Base-by-base conservation (phyloP, 2,329 filamentous ascomycete genomes). In the Furcasterigmium furcatum region DNA sequence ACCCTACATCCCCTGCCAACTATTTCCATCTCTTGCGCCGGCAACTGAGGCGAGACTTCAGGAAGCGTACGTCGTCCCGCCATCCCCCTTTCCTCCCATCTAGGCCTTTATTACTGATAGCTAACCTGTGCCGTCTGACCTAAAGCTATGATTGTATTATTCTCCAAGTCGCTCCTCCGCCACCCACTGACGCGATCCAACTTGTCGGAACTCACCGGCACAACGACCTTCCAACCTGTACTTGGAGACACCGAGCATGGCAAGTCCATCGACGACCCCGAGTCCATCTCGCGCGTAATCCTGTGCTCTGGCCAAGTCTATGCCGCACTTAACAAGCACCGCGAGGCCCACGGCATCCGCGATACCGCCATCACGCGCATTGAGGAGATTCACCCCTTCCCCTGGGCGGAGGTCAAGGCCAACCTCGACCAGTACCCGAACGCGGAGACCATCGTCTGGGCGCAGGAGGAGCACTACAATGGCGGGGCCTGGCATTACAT, bases 41-140 rank as follows among this genome's bases (percentile, higher is more conserved):
- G 70, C 94, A 99, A 74, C 95, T 97, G 84, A 91, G 96, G 78
- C 84, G 94, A 61, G 91, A 97, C 65, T 97, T 97, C 85, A 84
- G 94, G 73, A 99, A 97, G 77, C 94, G 88, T 92, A 79, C 83
- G 87, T 78, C 40, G n/a, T 14, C 22, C 12, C 5, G n/a, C n/a
- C n/a, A n/a, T n/a, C n/a, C n/a, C n/a, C n/a, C n/a, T n/a, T n/a
- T 24, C 29, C 24, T 43, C 35, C 40, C 9, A n/a, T 16, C 38
- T 14, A 12, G n/a, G 14, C n/a, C 7, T 14, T 38, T 52, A 32
- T 20, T 12, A 30, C 27, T 27, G 12, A 38, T 46, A 34, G 34
- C 44, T 30, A 30, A 30, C 27, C n/a, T n/a, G n/a, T n/a, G n/a
- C n/a, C n/a, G n/a, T n/a, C n/a, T n/a, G 4, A 30, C 22, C 29